A percentile compares a stretch with the other conserved stretches of the same genome.
phyloP scores from a whole-genome alignment of 331 rosid species.

The Quercus lobata region DNA sequence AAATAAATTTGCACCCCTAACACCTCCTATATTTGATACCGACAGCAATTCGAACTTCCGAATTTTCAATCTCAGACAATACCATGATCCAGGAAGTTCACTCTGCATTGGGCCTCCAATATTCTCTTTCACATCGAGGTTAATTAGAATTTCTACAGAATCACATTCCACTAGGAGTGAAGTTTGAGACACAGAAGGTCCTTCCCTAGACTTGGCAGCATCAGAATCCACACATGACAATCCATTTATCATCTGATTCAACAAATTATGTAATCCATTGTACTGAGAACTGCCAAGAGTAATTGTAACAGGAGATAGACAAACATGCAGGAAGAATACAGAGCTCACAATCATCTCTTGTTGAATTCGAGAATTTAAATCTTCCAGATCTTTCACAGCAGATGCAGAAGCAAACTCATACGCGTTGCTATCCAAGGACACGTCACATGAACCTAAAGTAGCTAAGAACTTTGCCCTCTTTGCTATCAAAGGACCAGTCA shows the following conservation, averaged over 20 bases:
- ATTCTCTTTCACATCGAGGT: slow-evolving; percentile 49
- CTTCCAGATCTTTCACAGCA: slow-evolving; percentile 60
- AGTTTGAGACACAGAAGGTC: slow-evolving; percentile 49
- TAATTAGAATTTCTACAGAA: slow-evolving; percentile 53
- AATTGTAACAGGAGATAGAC: slow-evolving; percentile 46
- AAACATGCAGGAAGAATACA: slow-evolving; percentile 43
- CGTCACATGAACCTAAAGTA: slow-evolving; percentile 40
- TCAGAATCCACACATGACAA: slow-evolving; percentile 38
- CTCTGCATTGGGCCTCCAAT: slow-evolving; percentile 58
- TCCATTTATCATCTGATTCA: slow-evolving; percentile 53
- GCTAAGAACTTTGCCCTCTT: slow-evolving; percentile 76
- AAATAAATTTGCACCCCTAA: slow-evolving; percentile 59
- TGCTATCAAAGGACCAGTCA: slow-evolving; percentile 93
- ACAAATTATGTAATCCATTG: slow-evolving; percentile 39
- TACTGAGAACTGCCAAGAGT: slow-evolving; percentile 49
- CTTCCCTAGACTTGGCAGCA: slow-evolving; percentile 33
- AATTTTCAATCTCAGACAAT: slow-evolving; percentile 60
- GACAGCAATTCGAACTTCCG: slow-evolving; percentile 63
- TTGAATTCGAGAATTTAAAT: slow-evolving; percentile 65
- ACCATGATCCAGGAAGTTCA: slow-evolving; percentile 95
- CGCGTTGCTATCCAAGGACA: slow-evolving; percentile 29
- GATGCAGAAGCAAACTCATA: slow-evolving; percentile 83
- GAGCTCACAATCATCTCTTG: slow-evolving; percentile 90
- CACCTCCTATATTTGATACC: slow-evolving; percentile 73
- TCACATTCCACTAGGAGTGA: slow-evolving; percentile 60